Evolutionary conservation across 139 green algal genomes (phyloP), one percentile per base, ranked within the genome.

Genomic region (Monoraphidium neglectum): DNA sequence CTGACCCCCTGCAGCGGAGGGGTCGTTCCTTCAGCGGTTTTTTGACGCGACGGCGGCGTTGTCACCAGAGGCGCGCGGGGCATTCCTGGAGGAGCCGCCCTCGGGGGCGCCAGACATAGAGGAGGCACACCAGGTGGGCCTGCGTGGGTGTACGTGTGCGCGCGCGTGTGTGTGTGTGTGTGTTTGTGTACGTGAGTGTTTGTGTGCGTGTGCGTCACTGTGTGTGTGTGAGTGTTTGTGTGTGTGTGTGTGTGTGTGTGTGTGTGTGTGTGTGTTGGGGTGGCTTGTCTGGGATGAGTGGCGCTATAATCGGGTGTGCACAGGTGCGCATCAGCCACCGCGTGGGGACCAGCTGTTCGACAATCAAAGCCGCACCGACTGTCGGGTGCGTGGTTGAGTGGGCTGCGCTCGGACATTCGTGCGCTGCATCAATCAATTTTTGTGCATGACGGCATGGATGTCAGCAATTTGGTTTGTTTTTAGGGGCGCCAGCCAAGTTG

Each of bases 41-140:
- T 76, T 95, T 24, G 24, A 1, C 0, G 78, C 83, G 36, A 95
- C 89, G 2, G 56, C 65, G 0, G 77, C 59, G 32, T 88, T 97
- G 84, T 77, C 53, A 18, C 78, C 92, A 0, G 85, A 79, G 0
- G 82, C 90, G 61, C 73, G 89, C 4, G 95, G 87, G 0, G 67
- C 78, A 0, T 95, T 86, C 76, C 79, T 98, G 63, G 95, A 98
- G 78, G 33, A 93, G 5, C 94, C 92, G 1, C 90, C 92, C 8
- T 68, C 88, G 38, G 94, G 83, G 0, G 89, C 82, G 24, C 88
- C 89, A 4, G 85, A 91, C 76, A 91, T 98, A 16, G 94, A 97
- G 62, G 78, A 82, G 56, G 95, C 95, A 5, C 95, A 98, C 77
- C 72, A 94, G 73, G 89, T 91, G 24, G 12, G 74, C 1, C 12